phyloP scores from a whole-genome alignment of 306 rosid species.

The Trichosanthes cucumerina region DNA sequence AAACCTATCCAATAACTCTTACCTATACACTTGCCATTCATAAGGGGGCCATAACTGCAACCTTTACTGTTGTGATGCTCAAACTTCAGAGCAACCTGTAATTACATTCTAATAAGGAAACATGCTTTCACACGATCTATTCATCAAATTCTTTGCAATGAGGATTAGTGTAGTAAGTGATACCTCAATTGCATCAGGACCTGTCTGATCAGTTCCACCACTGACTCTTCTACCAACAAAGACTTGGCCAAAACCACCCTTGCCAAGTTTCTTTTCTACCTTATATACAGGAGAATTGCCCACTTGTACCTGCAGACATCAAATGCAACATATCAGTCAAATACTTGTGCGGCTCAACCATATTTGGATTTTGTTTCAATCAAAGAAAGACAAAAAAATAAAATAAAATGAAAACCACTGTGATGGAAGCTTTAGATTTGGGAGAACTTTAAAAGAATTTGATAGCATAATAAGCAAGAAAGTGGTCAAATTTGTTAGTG shows the following conservation, averaged over 20 bases:
- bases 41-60: conserved; percentile 95
- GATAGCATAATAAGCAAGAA: background rate
- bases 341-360: background rate
- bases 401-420: background rate
- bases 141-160: conserved; percentile 11
- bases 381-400: background rate
- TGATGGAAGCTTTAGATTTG: background rate
- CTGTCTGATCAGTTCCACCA: conserved; percentile 76
- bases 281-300: conserved; percentile 80
- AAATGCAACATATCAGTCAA: background rate
- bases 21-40: conserved; percentile 94
- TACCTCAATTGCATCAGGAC: conserved; percentile 82
- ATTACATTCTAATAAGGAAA: conserved; percentile 13
- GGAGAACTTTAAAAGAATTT: background rate
- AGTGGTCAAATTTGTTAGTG: background rate
- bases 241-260: conserved; percentile 97
- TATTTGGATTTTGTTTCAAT: background rate
- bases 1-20: conserved; percentile 13
- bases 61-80: conserved; percentile 95
- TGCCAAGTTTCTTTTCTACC: conserved; percentile 85
- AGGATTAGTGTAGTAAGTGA: conserved; percentile 14
- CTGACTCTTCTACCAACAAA: conserved; percentile 77
- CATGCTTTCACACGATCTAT: conserved; percentile 7
- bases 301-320: conserved; percentile 61
- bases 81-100: conserved; percentile 80